Conservation (phyloP, 176 grass and related monocot genomes). For the Bromus sterilis region DNA sequence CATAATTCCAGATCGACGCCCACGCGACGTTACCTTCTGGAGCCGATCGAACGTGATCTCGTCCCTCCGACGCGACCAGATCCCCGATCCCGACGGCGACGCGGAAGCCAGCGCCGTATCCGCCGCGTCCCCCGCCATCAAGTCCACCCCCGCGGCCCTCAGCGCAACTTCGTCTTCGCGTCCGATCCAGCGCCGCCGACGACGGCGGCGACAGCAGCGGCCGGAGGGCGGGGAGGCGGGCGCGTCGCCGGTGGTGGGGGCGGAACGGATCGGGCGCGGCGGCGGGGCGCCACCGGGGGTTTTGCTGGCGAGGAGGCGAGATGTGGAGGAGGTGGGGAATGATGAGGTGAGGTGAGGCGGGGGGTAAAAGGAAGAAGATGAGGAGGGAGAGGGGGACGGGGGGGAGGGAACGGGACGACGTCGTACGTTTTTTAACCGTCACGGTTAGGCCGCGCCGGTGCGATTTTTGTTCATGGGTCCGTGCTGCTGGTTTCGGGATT, state of each 20-base stretch:
- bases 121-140: constrained; percentile 29
- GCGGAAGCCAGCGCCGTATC: constrained; percentile 10
- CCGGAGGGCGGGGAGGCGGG: not conserved
- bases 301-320: not conserved
- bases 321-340: not conserved
- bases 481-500: not conserved
- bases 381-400: not conserved
- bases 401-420: constrained; percentile 39
- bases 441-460: constrained; percentile 15
- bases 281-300: constrained; percentile 7
- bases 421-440: constrained; percentile 53
- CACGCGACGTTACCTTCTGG: constrained; percentile 57
- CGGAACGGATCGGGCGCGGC: constrained; percentile 29
- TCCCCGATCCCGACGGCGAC: constrained; percentile 64
- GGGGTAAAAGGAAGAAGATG: not conserved
- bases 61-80: constrained; percentile 85
- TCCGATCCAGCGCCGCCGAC: constrained; percentile 3
- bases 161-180: not conserved
- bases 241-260: not conserved
- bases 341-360: not conserved
- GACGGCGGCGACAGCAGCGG: not conserved
- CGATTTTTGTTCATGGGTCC: not conserved
- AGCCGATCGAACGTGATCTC: constrained; percentile 96
- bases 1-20: not conserved
- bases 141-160: constrained; percentile 2